phyloP scores from a whole-genome alignment of 1,284 basidiomycete genomes.

The Mycosarcoma maydis region DNA sequence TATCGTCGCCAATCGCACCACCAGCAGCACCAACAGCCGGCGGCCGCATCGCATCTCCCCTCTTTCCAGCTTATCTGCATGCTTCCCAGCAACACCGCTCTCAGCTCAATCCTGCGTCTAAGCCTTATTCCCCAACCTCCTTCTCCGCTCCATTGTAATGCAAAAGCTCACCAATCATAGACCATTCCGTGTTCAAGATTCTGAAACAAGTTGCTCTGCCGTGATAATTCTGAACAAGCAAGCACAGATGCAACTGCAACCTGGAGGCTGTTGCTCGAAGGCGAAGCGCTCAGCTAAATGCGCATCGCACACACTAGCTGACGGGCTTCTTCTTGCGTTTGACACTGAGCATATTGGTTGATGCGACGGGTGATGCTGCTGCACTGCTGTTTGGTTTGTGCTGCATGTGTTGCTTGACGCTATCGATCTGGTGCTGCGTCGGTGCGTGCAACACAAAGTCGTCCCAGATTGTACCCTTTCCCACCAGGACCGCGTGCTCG shows the following conservation, averaged over 20 bases:
- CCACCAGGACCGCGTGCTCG: conserved; percentile 12
- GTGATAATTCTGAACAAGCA: no score
- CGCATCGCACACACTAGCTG: no score
- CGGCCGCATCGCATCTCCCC: conserved; percentile 26
- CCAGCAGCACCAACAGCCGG: no score
- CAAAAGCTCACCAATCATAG: not conserved
- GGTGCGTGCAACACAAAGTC: conserved; percentile 35
- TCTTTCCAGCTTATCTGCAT: conserved; percentile 42
- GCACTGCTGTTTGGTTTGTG: not conserved
- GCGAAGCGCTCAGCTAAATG: no score
- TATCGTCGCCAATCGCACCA: no score
- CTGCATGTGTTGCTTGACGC: conserved; percentile 17
- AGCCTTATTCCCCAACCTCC: not conserved
- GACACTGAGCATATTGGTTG: conserved; percentile 38
- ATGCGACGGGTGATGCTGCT: no score
- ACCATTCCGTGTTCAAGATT: no score
- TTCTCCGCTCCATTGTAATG: not conserved
- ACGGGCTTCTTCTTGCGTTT: conserved; percentile 47
- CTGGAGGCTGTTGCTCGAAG: no score
- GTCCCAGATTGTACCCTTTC: conserved; percentile 34
- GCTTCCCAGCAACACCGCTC: conserved; percentile 20
- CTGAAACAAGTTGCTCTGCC: no score
- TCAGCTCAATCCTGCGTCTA: not conserved
- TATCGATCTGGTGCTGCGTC: conserved; percentile 12
- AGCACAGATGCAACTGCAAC: no score